A percentile compares a stretch with the other conserved stretches of the same genome.
Conservation (phyloP, 140 eudicot species). For the Ambrosia hybrid region DNA sequence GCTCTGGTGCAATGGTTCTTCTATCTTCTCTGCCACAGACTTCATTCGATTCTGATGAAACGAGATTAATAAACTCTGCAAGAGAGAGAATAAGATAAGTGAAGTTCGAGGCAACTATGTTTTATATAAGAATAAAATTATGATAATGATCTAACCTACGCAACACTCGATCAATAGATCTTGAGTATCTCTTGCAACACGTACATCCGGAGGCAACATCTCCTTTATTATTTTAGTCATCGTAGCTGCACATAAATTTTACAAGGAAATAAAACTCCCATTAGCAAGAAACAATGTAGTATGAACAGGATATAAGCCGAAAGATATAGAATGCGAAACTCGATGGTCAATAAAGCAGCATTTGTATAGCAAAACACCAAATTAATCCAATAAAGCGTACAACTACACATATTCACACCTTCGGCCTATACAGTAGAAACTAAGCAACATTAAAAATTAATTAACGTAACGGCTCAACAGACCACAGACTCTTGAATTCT, state of each 20-base stretch:
- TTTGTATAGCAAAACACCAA: not conserved
- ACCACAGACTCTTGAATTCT: not conserved
- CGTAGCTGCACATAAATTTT: slow-evolving; percentile 55
- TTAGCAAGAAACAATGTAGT: slow-evolving; percentile 6
- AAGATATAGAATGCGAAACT: not conserved
- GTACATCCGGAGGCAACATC: slow-evolving; percentile 98
- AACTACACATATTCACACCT: no score
- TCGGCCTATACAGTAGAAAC: no score
- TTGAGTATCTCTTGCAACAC: slow-evolving; percentile 97
- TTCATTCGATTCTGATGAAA: slow-evolving; percentile 92
- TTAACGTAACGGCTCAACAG: not conserved
- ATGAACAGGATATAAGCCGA: no score
- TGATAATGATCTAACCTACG: slow-evolving; percentile 58
- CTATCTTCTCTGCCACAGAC: slow-evolving; percentile 87
- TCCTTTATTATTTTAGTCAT: slow-evolving; percentile 98
- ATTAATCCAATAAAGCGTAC: no score
- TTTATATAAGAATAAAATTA: not conserved
- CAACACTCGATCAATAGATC: slow-evolving; percentile 94
- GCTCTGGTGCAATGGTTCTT: slow-evolving; percentile 92
- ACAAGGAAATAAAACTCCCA: not conserved
- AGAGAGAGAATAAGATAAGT: slow-evolving; percentile 15
- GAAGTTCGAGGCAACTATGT: not conserved
- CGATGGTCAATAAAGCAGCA: not conserved
- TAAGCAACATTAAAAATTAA: not conserved
- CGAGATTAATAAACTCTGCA: slow-evolving; percentile 87